Evolutionary conservation across 176 grass and related monocot genomes (phyloP).

Genomic region (Triticum monococcum): DNA sequence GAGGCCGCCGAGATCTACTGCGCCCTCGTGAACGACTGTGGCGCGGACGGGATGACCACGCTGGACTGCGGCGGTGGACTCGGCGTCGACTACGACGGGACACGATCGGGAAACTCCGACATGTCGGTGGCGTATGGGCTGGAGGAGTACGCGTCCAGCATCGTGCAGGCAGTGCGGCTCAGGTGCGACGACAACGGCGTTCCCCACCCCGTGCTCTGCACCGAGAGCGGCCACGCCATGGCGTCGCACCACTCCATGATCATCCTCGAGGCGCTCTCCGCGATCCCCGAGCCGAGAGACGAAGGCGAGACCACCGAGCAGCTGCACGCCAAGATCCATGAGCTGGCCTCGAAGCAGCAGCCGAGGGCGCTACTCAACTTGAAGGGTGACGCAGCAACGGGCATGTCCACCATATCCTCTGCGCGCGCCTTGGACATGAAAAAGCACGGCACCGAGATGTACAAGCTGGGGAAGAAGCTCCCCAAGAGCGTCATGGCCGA

Average conservation of each 20-base stretch:
- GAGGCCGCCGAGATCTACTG: constrained; percentile 29
- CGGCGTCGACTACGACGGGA: constrained; percentile 28
- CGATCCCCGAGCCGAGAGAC: constrained; percentile 12
- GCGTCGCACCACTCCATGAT: constrained; percentile 33
- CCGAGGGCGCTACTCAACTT: background rate
- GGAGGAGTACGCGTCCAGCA: constrained; percentile 28
- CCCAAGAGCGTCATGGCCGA: background rate
- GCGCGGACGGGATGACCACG: constrained; percentile 11
- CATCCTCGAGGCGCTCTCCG: constrained; percentile 25
- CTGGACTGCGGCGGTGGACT: constrained; percentile 27
- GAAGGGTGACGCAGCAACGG: background rate
- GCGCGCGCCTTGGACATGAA: background rate
- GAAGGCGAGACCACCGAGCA: background rate
- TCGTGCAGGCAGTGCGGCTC: constrained; percentile 30
- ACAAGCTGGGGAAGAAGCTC: background rate
- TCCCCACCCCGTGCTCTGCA: constrained; percentile 12
- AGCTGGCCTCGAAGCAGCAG: background rate
- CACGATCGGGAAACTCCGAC: background rate
- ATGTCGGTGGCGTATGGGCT: constrained; percentile 42
- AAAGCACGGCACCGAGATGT: constrained; percentile 25
- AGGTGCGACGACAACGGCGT: background rate
- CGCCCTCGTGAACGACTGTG: background rate
- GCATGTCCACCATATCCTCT: too few relatives aligned
- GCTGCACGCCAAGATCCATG: background rate
- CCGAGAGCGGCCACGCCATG: constrained; percentile 23